Base-by-base conservation (phyloP, 1,139 yeast species). In the Nakaseomyces kungkrabaensis region DNA sequence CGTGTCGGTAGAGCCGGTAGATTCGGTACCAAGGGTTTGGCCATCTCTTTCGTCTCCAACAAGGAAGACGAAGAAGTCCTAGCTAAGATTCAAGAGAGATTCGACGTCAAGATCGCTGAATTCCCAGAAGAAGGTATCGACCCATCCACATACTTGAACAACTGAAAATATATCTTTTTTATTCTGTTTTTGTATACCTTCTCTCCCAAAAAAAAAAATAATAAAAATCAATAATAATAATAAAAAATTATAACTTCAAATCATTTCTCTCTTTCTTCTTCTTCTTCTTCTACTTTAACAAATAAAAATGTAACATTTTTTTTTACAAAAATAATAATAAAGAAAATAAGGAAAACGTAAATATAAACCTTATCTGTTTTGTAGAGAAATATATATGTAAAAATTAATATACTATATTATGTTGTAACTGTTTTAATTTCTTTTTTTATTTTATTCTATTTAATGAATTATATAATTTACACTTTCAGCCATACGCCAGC, bases 1-100 rank as follows among this genome's bases (percentile, higher is more conserved):
- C 87, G 98, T 76, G 98, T 92, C 56, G 98, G 98, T 69, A 89
- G 98, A 81, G 98, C 98, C 61, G 98, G 98, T 73, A 89, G 98
- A 79, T 92, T 92, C 66, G 98, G 98, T 77, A 92, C 98, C 69
- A 92, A 92, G 76, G 98, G 98, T 74, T 82, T 92, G 64, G 96
- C 97, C 50, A 78, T 92, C 54, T 88, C 97, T 47, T 86, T 92
- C 61, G 95, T 92, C 50, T 78, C 95, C 41, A 76, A 81, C 53
- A 85, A 82, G 62, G 94, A 83, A 57, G 98, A 92, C 67, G 89
- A 88, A 70, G 88, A 85, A 73, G 87, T 90, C 49, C 78, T 94
- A 70, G 88, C 80, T 65, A 85, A 88, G 74, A 92, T 92, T 65
- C 98, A 92, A 77, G 94, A 89, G 61, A 84, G 98, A 73, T 92